phyloP scores from a whole-genome alignment of 805 yeast genomes.

The Teunomyces lycoperdinae region DNA sequence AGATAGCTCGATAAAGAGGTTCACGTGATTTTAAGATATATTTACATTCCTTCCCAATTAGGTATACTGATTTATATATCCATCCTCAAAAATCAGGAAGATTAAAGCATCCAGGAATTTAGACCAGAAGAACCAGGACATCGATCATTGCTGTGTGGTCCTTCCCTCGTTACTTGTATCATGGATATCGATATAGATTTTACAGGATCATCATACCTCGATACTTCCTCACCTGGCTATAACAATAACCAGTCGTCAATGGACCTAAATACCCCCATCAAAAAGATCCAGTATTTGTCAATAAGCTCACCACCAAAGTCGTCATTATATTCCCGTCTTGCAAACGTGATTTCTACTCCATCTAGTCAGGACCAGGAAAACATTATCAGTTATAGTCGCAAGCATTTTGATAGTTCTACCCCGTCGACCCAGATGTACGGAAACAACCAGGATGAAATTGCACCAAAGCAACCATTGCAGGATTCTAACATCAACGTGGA shows the following conservation, averaged over 20 bases:
- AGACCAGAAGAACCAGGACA: neutral
- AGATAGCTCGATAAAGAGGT: too few species aligned
- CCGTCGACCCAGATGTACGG: conserved; percentile 8
- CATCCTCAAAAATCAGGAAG: conserved; percentile 2
- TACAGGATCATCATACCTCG: neutral
- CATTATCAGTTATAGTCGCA: neutral
- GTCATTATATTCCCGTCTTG: conserved; percentile 5
- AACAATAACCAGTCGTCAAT: conserved; percentile 10
- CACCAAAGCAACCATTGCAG: conserved; percentile 2
- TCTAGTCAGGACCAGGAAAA: neutral
- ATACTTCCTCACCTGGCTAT: conserved; percentile 2
- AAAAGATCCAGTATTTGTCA: conserved; percentile 30
- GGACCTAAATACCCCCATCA: conserved; percentile 39
- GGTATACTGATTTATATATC: conserved; percentile 1
- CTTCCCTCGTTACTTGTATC: neutral
- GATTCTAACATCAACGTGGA: neutral
- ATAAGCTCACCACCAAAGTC: conserved; percentile 28
- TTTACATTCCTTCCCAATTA: conserved; percentile 3
- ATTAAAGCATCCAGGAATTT: neutral
- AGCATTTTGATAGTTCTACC: neutral
- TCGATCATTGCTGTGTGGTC: neutral
- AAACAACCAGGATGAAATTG: conserved; percentile 9
- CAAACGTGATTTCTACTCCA: neutral
- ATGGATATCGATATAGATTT: conserved; percentile 1
- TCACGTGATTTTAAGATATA: neutral